phyloP scores from a whole-genome alignment of 139 green algal genomes.

The Zygnema circumcarinatum region DNA sequence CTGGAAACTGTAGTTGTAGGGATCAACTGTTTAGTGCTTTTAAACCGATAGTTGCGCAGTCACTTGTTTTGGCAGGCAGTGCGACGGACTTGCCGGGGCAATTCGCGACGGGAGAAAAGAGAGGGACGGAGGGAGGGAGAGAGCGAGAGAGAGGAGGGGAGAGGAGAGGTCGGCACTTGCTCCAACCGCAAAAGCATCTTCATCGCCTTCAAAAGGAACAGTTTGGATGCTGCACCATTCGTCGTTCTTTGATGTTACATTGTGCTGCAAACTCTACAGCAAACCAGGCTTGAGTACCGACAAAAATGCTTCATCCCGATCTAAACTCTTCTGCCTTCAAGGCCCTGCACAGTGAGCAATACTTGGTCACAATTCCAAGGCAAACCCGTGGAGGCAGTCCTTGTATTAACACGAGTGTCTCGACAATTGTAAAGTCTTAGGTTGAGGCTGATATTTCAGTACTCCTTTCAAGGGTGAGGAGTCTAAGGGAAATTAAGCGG shows the following conservation, averaged over 20 bases:
- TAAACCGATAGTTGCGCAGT: no score
- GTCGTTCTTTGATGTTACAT: no score
- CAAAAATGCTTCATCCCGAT: neutral
- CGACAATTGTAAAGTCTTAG: neutral
- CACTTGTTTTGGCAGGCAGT: no score
- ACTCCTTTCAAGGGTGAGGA: neutral
- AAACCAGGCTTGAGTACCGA: neutral
- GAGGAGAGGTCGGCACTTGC: neutral
- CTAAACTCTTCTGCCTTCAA: neutral
- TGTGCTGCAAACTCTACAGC: no score
- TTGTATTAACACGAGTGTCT: conserved; percentile 16
- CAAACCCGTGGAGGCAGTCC: neutral
- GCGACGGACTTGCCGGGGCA: no score
- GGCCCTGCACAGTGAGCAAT: no score
- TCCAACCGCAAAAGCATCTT: neutral
- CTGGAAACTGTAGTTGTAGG: no score
- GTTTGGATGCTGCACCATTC: neutral
- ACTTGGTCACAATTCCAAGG: neutral
- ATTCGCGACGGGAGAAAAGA: no score
- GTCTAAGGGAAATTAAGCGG: neutral
- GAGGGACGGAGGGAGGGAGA: neutral
- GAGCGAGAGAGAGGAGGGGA: neutral
- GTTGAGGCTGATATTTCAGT: neutral
- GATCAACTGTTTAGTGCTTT: no score
- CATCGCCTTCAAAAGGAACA: neutral